Percentiles rank a stretch among this genome's conserved stretches.
These are phyloP conservation scores for Rubia balearica DNA, from an alignment of 305 asterid genomes.

Conservation along the genomic window DNA sequence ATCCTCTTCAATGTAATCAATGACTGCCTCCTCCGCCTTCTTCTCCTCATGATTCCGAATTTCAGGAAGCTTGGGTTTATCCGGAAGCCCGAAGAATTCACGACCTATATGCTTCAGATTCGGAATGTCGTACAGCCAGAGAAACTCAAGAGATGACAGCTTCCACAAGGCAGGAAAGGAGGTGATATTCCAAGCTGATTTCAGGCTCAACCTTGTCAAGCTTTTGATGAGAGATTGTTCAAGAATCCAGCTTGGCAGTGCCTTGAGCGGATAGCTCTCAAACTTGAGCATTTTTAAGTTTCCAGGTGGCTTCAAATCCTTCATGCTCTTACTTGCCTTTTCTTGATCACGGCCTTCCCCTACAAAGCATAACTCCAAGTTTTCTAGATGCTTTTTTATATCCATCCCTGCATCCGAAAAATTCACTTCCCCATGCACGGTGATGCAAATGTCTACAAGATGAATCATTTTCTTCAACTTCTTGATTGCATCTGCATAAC, in stretches of 20 bases:
- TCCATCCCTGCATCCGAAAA: background rate
- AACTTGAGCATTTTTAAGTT: background rate
- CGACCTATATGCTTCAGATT: background rate
- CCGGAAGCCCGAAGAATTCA: background rate
- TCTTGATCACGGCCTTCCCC: background rate
- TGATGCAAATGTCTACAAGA: background rate
- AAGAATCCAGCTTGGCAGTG: background rate
- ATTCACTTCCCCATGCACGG: background rate
- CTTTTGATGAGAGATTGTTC: background rate
- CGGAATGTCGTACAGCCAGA: background rate
- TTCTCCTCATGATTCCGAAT: background rate
- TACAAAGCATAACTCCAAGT: background rate
- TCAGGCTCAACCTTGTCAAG: conserved; percentile 1
- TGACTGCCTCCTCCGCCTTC: background rate
- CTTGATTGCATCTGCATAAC: background rate
- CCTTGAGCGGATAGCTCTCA: background rate
- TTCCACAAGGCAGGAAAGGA: conserved; percentile 4
- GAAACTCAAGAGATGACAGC: background rate
- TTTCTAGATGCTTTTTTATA: background rate
- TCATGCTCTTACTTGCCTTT: background rate
- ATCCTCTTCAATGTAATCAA: background rate
- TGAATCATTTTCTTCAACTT: background rate
- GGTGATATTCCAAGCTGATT: background rate
- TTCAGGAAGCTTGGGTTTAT: background rate
- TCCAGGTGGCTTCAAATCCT: background rate